A percentile compares a stretch with the other conserved stretches of the same genome.
These are phyloP conservation scores for Ophiostoma sp. DNA, from an alignment of 2,329 filamentous ascomycete genomes.

Conservation along the genomic window DNA sequence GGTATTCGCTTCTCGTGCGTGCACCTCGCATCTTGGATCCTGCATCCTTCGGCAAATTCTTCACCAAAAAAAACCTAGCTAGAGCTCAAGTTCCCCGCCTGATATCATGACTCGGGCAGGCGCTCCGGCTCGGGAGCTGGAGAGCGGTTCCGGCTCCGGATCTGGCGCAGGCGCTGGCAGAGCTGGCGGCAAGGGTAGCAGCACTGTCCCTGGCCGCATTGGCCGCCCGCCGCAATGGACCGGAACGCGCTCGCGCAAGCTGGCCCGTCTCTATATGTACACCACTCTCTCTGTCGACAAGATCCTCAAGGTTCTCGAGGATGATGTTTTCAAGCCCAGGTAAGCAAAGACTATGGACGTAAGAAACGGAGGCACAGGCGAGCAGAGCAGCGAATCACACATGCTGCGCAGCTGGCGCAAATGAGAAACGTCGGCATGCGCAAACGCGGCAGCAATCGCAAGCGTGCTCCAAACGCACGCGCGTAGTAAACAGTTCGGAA, in stretches of 20 bases:
- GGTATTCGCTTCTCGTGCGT: background rate
- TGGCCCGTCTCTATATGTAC: slow-evolving; percentile 53
- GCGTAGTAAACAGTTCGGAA: background rate
- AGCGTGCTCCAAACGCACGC: background rate
- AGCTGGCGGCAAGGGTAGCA: slow-evolving; percentile 22
- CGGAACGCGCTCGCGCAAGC: slow-evolving; percentile 46
- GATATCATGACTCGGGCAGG: slow-evolving; percentile 13
- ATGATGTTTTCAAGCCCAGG: slow-evolving; percentile 44
- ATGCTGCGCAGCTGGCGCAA: background rate
- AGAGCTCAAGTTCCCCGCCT: background rate
- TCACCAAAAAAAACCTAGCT: background rate
- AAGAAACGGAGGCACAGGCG: background rate
- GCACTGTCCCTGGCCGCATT: slow-evolving; percentile 32
- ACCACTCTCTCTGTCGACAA: slow-evolving; percentile 49
- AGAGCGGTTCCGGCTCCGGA: slow-evolving; percentile 21
- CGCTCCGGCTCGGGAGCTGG: slow-evolving; percentile 22
- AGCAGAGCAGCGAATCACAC: background rate
- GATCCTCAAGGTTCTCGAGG: slow-evolving; percentile 46
- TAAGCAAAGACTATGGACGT: slow-evolving; percentile 31
- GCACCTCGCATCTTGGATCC: background rate
- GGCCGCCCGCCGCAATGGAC: slow-evolving; percentile 56
- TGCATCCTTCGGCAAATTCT: background rate
- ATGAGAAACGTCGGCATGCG: background rate
- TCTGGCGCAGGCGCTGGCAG: slow-evolving; percentile 17
- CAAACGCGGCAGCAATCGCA: background rate